phyloP scores from a whole-genome alignment of 2,329 filamentous ascomycete species.

The Cladosporium sp. region DNA sequence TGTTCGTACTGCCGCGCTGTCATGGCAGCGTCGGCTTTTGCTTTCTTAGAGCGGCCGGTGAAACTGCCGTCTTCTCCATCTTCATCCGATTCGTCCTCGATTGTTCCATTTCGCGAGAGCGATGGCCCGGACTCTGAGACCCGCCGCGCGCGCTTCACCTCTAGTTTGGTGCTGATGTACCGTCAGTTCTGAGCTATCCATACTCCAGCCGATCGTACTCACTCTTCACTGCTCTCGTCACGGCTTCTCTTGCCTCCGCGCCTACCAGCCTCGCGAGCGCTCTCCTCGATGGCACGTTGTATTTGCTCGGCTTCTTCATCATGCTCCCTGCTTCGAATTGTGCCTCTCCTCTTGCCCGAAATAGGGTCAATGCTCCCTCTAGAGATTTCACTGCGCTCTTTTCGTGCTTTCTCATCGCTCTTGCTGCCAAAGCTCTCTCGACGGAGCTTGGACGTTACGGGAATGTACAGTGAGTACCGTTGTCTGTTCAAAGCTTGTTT shows the following conservation, averaged over 20 bases:
- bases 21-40: constrained; percentile 47
- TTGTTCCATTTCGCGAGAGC: constrained; percentile 46
- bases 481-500: constrained; percentile 47
- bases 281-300: constrained; percentile 88
- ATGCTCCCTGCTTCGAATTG: constrained; percentile 95
- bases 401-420: constrained; percentile 57
- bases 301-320: constrained; percentile 94
- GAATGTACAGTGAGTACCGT: constrained; percentile 64
- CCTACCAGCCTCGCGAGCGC: constrained; percentile 71
- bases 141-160: constrained; percentile 80
- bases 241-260: constrained; percentile 78
- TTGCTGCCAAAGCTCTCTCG: constrained; percentile 65
- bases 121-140: constrained; percentile 66
- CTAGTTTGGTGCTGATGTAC: constrained; percentile 63
- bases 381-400: constrained; percentile 56
- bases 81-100: constrained; percentile 71
- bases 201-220: constrained; percentile 71
- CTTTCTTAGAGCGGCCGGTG: constrained; percentile 40
- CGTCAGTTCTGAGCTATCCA: constrained; percentile 61
- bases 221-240: constrained; percentile 95
- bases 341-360: constrained; percentile 81
- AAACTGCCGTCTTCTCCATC: constrained; percentile 42
- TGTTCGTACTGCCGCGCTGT: constrained; percentile 63
- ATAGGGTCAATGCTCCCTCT: constrained; percentile 55
- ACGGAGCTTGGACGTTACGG: constrained; percentile 53